Evolutionary conservation across 768 basidiomycete species (phyloP).

Genomic region (Suillus fuscotomentosus): DNA sequence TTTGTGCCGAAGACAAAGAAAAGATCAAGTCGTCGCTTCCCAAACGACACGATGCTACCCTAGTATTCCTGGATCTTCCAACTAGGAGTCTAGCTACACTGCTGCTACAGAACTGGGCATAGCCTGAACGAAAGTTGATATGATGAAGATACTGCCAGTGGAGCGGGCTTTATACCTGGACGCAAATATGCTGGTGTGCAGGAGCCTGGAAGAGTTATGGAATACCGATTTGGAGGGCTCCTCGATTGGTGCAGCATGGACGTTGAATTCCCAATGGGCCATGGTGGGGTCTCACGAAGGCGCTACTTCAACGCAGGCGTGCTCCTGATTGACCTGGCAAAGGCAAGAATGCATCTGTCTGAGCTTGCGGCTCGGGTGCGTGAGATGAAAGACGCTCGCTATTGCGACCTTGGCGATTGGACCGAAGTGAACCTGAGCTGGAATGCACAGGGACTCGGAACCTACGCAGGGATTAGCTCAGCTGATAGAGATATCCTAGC

Average conservation of each 20-base stretch:
- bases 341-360: conserved; percentile 26
- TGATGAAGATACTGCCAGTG: conserved; percentile 42
- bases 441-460: conserved; percentile 60
- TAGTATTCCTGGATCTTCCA: conserved; percentile 43
- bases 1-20: conserved; percentile 34
- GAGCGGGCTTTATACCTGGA: conserved; percentile 56
- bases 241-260: conserved; percentile 46
- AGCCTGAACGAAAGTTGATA: conserved; percentile 52
- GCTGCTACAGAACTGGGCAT: conserved; percentile 27
- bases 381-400: conserved; percentile 29
- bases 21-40: conserved; percentile 32
- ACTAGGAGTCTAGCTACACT: conserved; percentile 25
- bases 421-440: conserved; percentile 38
- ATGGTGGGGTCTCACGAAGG: conserved; percentile 28
- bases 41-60: conserved; percentile 29
- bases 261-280: conserved; percentile 50
- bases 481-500: conserved; percentile 34
- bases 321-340: conserved; percentile 47
- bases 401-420: conserved; percentile 46
- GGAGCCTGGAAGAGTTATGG: conserved; percentile 43
- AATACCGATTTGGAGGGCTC: conserved; percentile 40
- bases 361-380: conserved; percentile 27
- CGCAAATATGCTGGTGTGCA: no score
- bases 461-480: conserved; percentile 40
- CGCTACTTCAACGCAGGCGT: conserved; percentile 60